Conservation (phyloP, 164 flowering plant genomes). For the Macadamia tetraphylla region DNA sequence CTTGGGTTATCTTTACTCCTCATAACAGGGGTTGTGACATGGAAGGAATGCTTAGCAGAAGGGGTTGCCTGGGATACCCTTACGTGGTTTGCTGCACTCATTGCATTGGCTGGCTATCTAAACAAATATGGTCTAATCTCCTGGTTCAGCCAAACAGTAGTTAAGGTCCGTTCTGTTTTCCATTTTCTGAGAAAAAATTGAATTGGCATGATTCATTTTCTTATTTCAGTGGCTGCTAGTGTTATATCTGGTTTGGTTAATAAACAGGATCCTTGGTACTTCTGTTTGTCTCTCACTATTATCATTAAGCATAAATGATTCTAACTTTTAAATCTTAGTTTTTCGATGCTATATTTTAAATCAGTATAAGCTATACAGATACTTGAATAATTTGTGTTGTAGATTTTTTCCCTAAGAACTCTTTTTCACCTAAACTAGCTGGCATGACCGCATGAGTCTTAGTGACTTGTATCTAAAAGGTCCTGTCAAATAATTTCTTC, state of each 20-base stretch:
- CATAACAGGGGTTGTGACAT: slow-evolving; percentile 83
- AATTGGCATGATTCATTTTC: neutral
- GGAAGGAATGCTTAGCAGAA: slow-evolving; percentile 93
- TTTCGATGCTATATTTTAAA: too few species aligned
- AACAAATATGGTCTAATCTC: slow-evolving; percentile 91
- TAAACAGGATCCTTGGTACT: neutral
- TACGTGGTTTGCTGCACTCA: slow-evolving; percentile 96
- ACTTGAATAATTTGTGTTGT: too few species aligned
- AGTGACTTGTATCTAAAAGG: too few species aligned
- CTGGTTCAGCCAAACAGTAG: slow-evolving; percentile 92
- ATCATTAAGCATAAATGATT: too few species aligned
- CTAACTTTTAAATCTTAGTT: too few species aligned
- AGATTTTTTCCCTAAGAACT: too few species aligned
- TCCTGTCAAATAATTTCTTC: too few species aligned
- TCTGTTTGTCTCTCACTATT: too few species aligned
- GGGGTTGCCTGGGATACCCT: slow-evolving; percentile 93
- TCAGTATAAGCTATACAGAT: too few species aligned
- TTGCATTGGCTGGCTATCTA: slow-evolving; percentile 96
- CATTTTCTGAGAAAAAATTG: neutral
- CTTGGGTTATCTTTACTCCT: slow-evolving; percentile 86
- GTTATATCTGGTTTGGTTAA: neutral
- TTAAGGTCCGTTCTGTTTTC: slow-evolving; percentile 53
- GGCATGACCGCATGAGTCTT: too few species aligned
- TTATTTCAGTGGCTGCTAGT: neutral
- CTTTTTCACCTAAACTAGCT: too few species aligned